These are phyloP conservation scores for Lentinula raphanica DNA, from an alignment of 768 basidiomycete genomes.

Conservation along the genomic window DNA sequence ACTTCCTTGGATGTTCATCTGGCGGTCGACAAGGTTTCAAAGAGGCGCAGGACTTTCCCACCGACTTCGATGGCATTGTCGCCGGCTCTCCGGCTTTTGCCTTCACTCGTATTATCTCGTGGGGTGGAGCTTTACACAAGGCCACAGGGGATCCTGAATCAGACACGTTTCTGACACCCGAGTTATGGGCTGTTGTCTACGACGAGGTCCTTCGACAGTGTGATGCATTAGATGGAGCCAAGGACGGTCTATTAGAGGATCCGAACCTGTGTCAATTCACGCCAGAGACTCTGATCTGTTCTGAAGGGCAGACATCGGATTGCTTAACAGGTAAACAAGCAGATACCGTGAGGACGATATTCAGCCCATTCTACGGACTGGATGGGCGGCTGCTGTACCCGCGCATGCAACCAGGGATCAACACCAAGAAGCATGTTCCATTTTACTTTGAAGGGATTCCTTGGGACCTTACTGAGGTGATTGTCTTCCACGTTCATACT, in stretches of 20 bases:
- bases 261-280: constrained; percentile 15
- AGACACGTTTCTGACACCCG: constrained; percentile 11
- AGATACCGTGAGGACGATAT: constrained; percentile 10
- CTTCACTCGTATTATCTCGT: not conserved
- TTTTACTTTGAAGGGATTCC: constrained; percentile 5
- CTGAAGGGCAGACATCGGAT: not conserved
- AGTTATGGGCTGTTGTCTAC: constrained; percentile 13
- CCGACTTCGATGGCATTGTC: constrained; percentile 16
- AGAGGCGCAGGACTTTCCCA: constrained; percentile 14
- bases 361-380: constrained; percentile 10
- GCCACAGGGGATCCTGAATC: not conserved
- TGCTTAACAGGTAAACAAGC: constrained; percentile 15
- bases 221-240: constrained; percentile 16
- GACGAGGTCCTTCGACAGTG: constrained; percentile 18
- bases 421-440: constrained; percentile 1
- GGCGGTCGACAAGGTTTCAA: constrained; percentile 19
- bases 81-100: constrained; percentile 16
- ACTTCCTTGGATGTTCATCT: constrained; percentile 19
- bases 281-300: constrained; percentile 14
- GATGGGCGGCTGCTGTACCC: constrained; percentile 9
- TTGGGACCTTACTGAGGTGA: not conserved
- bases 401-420: constrained; percentile 13
- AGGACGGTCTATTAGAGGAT: constrained; percentile 16
- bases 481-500: not conserved
- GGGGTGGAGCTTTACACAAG: not conserved